Base-by-base conservation (phyloP, 768 basidiomycete species). In the Coprinopsis strossmayeri region DNA sequence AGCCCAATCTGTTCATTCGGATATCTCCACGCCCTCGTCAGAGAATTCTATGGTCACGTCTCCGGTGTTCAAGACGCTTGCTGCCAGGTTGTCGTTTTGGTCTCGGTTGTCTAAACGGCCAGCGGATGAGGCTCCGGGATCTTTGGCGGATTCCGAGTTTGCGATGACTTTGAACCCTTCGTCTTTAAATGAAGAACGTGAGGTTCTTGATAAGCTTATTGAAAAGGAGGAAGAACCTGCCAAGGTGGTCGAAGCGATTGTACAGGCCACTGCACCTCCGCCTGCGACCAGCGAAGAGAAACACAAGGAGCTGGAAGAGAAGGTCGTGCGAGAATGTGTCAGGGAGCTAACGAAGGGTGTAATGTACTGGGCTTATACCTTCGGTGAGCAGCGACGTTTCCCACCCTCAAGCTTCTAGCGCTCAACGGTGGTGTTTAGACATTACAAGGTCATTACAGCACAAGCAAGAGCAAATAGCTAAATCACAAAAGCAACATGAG, bases 321-420 rank as follows among this genome's bases (percentile, higher is more conserved):
- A 91, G 64, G 84, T 95, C 38, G 67, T 95, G 10, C 71, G 81
- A 20, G 89, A 94, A 63, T 83, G 81, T 46, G 72, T 91, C 25
- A 74, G 78, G 46, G 84, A 90, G 56, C 91, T 82, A 58, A 72
- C 77, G 12, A 88, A 84, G 57, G 91, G 91, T 10, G 85, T 81
- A 39, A 95, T 96, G 89, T 93, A 87, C 64, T 95, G 91, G 61
- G 76, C 90, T 0, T 87, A 91, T 63, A 81, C 76, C 50, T 92
- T 91, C 55, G 93, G 92, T 87, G 63, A 50, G 71, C 32, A 20
- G 7, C 5, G 18, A 5, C 18, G 41, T n/a, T 18, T 58, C 35
- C 10, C 26, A 4, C 30, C 9, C 15, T 32, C 15, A 32, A 38
- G 23, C 45, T 34, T 43, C 37, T 34, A 40, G 7, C 20, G 39